Base-by-base conservation (phyloP, 1,139 yeast species). In the Zhuliangozyma parablackwelliae region DNA sequence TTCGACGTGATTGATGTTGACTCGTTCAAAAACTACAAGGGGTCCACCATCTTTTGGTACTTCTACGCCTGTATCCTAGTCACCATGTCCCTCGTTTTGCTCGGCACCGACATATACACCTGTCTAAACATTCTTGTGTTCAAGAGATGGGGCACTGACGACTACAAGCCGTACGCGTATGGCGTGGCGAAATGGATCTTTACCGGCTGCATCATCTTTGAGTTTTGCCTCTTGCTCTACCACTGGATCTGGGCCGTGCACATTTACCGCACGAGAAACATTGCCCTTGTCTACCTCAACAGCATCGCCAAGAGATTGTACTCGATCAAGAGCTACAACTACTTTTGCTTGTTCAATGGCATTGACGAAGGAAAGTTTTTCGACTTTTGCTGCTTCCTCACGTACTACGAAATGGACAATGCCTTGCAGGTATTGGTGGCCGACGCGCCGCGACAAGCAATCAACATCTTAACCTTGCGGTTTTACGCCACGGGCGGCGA, bases 391-490 rank as follows among this genome's bases (percentile, higher is more conserved):
- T 77, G 88, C 16, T 77, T 87, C 46, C 76, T 77, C 49, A 73
- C 82, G 5, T 86, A 79, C 56, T 78, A 77, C 50, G 82, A 86
- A 40, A 60, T 86, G 38, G 80, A 80, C 45, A 73, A 75, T 34
- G 86, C 92, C 54, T 55, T 80, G 11, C 77, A 77, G 41, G 67
- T 85, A 27, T 48, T 84, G 13, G 64, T 85, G 32, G 90, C 95
- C 1, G 96, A 88, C 49, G 74, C 90, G 6, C 96, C 96, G n/a
- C 75, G 96, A 57, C 96, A 88, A 60, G 82, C 83, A 3, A 75
- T 88, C 48, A 88, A 88, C 54, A 84, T 89, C 23, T 63, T 85
- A 46, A 86, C 96, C 0, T 59, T 84, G 28, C 69, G 82, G 52
- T 66, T 62, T 41, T 71, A 73, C 40, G 79, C 80, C 8, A 71